These are phyloP conservation scores for Lactarius deliciosus DNA, from an alignment of 768 basidiomycete species.

Conservation along the genomic window DNA sequence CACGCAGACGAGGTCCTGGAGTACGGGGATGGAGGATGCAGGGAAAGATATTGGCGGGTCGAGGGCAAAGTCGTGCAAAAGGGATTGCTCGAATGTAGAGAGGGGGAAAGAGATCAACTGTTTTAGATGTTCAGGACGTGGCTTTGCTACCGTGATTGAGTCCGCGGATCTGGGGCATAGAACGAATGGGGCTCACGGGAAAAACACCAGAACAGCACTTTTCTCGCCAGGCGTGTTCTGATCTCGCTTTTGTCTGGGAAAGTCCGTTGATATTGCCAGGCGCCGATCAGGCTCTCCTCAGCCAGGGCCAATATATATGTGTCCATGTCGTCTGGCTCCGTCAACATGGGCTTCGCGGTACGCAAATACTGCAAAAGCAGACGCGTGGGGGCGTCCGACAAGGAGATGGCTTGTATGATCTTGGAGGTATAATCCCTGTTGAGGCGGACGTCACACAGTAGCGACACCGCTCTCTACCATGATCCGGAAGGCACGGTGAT, in stretches of 20 bases:
- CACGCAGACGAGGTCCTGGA: constrained; percentile 79
- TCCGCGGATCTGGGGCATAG: not conserved
- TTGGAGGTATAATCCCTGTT: constrained; percentile 78
- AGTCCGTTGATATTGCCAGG: constrained; percentile 73
- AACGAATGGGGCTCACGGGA: constrained; percentile 52
- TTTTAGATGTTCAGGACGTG: constrained; percentile 51
- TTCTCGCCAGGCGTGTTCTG: constrained; percentile 54
- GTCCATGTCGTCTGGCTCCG: constrained; percentile 67
- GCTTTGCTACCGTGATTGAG: constrained; percentile 20
- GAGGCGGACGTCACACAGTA: constrained; percentile 71
- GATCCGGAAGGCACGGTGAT: not conserved
- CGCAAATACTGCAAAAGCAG: constrained; percentile 74
- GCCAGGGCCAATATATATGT: constrained; percentile 69
- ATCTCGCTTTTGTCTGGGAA: constrained; percentile 60
- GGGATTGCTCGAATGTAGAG: constrained; percentile 58
- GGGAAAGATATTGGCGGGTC: constrained; percentile 52
- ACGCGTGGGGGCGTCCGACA: constrained; percentile 44
- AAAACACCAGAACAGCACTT: constrained; percentile 66
- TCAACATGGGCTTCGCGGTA: constrained; percentile 69
- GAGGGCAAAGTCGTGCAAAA: constrained; percentile 58
- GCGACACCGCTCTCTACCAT: constrained; percentile 62
- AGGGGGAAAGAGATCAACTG: constrained; percentile 67
- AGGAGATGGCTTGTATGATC: constrained; percentile 64
- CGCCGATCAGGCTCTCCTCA: constrained; percentile 61
- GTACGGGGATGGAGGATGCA: constrained; percentile 48